Conservation (phyloP, 768 basidiomycete species). For the Boletus insuetus region DNA sequence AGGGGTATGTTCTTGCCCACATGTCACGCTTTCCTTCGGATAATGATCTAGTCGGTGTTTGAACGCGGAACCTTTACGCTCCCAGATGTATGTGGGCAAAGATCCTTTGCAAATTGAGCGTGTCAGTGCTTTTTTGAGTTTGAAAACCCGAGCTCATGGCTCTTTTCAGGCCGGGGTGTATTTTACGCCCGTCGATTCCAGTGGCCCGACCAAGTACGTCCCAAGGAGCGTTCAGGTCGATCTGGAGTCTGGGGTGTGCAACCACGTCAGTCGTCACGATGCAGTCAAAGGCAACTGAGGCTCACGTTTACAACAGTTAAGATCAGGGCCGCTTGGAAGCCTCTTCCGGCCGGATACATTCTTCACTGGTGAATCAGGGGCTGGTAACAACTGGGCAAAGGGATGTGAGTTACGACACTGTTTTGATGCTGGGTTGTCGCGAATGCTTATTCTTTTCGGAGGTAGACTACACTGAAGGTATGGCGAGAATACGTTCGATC, state of each 20-base stretch:
- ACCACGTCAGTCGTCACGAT: constrained; percentile 50
- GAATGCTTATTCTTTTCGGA: constrained; percentile 20
- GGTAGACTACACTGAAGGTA: constrained; percentile 86
- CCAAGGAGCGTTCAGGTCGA: constrained; percentile 90
- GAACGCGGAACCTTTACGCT: constrained; percentile 3
- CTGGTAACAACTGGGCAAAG: constrained; percentile 97
- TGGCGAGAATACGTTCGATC: constrained; percentile 1
- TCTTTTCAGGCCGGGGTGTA: constrained; percentile 68
- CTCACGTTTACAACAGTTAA: constrained; percentile 44
- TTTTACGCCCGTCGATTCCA: constrained; percentile 66
- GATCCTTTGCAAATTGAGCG: constrained; percentile 74
- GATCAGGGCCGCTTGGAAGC: constrained; percentile 63
- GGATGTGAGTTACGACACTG: constrained; percentile 61
- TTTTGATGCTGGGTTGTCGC: constrained; percentile 1
- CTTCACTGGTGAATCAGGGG: constrained; percentile 56
- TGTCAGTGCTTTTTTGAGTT: constrained; percentile 40
- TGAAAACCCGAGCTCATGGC: not conserved
- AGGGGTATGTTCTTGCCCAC: constrained; percentile 46
- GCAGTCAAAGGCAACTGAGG: not conserved
- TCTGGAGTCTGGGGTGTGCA: constrained; percentile 83
- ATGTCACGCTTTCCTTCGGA: constrained; percentile 5
- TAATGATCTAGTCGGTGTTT: constrained; percentile 16
- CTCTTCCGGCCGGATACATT: constrained; percentile 91
- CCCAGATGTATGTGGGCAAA: constrained; percentile 64
- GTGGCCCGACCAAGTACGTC: constrained; percentile 67